A percentile compares a stretch with the other conserved stretches of the same genome.
Evolutionary conservation across 176 grass and related monocot species (phyloP).

Genomic region (Bonia amplexicaulis): DNA sequence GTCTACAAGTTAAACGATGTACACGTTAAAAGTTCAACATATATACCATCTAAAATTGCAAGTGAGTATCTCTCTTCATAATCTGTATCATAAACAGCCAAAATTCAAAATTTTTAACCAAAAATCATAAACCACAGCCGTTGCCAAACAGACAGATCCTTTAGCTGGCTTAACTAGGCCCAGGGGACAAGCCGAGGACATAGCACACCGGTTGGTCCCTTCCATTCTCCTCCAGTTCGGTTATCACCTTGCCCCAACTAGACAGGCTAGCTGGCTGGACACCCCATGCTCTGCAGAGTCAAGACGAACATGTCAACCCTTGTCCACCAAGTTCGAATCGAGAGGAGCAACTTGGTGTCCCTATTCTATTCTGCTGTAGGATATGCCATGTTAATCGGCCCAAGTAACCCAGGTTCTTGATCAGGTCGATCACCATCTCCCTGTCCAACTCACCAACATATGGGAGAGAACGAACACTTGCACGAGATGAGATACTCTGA

Average conservation of each 20-base stretch:
- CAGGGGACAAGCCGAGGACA: not conserved
- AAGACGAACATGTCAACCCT: slow-evolving; percentile 12
- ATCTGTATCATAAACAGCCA: no score
- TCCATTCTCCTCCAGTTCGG: not conserved
- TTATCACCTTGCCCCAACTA: not conserved
- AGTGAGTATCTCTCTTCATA: no score
- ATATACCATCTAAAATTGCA: no score
- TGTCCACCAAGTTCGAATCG: not conserved
- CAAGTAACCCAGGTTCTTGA: not conserved
- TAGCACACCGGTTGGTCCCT: not conserved
- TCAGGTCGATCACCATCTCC: not conserved
- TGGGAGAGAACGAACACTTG: not conserved
- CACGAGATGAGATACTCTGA: not conserved
- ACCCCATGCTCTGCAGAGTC: not conserved
- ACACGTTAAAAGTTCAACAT: no score
- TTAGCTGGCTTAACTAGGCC: no score
- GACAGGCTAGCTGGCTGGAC: not conserved
- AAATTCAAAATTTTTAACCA: no score
- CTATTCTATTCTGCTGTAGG: not conserved
- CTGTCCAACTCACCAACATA: not conserved
- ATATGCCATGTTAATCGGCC: not conserved
- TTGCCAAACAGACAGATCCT: no score
- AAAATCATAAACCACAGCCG: no score
- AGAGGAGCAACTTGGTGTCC: not conserved
- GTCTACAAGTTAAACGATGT: no score